Evolutionary conservation across 179 eudicot species (phyloP), one percentile per base, ranked within the genome.

Genomic region (Silene coronaria): DNA sequence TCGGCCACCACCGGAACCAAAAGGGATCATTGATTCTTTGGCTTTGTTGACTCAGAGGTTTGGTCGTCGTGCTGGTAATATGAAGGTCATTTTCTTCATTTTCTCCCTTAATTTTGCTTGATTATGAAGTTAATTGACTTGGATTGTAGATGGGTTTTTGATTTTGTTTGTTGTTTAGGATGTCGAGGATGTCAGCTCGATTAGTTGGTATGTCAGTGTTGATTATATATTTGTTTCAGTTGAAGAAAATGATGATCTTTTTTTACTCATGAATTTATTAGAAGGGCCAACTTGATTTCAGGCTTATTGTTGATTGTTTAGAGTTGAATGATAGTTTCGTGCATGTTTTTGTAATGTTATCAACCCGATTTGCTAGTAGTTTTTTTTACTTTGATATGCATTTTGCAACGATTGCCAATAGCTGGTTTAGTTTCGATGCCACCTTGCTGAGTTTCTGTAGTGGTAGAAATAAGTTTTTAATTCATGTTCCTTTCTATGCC

Each of bases 51-150:
- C 97, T 14, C 91, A 93, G 77, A 88, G 84, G 77, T 96, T 96
- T 79, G 99, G 99, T 46, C 88, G 91, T 75, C 90, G 99, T 84
- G 99, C 99, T 77, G 99, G 99, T 53, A 87, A 96, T 79, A 96
- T 96, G 99, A 96, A 96, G 93, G 99, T 96, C 81, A 73, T 51
- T 16, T 46, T 46, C 42, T 70, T 16, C 53, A 10, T 9, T 3
- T 68, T 46, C 42, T 64, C 21, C 38, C 68, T 65, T 6, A 0
- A 27, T 0, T 67, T 67, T 11, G 17, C 19, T 3, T 28, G 70
- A 66, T n/a, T 66, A 3, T 66, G 26, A 34, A 66, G 23, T 65
- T 51, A 17, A 53, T 17, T 53, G 21, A n/a, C 24, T 66, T 42
- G 28, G 57, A 68, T 21, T 68, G 6, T 42, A 24, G 53, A 42